Base-by-base conservation (phyloP, 768 basidiomycete genomes). In the Pleurotus salmoneostramineus region DNA sequence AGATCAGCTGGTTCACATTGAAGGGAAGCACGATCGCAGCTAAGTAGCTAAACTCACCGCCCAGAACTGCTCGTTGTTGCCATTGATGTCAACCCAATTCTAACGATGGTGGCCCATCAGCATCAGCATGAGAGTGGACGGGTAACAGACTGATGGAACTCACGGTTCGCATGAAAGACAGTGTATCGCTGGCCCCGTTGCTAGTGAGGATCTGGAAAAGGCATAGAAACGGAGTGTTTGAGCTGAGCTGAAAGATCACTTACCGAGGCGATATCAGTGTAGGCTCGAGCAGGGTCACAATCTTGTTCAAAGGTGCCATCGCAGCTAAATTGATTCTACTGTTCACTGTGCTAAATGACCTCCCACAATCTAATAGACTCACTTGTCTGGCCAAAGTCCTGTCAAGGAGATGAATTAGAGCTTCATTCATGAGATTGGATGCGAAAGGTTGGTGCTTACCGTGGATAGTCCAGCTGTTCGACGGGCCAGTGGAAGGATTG, bases 21-120 rank as follows among this genome's bases (percentile, higher is more conserved):
- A 11, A 66, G 50, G 8, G 5, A 57, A 55, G 31, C 50, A 43
- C 50, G 32, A 15, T 7, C 42, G 27, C 6, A 33, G n/a, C 7
- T 2, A 10, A 27, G 21, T 27, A 27, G 32, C 6, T 10, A 5
- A 46, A 58, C 79, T 34, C 63, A 85, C 86, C 76, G 84, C 80
- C 89, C 88, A 91, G 65, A 90, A 84, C 35, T 78, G 65, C 64
- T 90, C 81, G 62, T 82, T 83, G 14, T 75, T 62, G 4, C 85
- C 87, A 60, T 79, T 73, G 48, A 76, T 77, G 62, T 88, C 81
- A 32, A 87, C 74, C 87, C 88, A 89, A 65, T 55, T 40, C 52
- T 55, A 43, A 27, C 21, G 21, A 27, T 27, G 21, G 21, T 87
- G 85, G 73, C 81, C 81, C 51, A 0, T 31, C 33, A 15, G 32